Base-by-base conservation (phyloP, 306 rosid species). In the Trifolium pratense region DNA sequence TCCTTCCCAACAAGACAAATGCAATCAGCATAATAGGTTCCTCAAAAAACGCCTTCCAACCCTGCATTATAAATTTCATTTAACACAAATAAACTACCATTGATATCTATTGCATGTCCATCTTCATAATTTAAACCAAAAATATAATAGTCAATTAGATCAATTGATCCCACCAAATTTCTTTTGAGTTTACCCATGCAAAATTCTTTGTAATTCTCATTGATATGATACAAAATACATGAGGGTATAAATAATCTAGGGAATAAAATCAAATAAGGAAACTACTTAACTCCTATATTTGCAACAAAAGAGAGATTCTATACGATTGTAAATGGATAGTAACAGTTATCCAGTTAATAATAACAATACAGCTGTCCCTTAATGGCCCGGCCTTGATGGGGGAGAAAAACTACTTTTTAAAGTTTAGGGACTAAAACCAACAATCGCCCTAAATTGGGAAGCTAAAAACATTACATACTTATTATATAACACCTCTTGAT, bases 11-110 rank as follows among this genome's bases (percentile, higher is more conserved):
- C 86, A 93, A 87, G 74, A 93, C 97, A 60, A 93, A 93, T 78
- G 98, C 98, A 71, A 93, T 93, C 49, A 93, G 89, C 98, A 93
- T 93, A 56, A 93, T 91, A 61, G 98, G 98, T 68, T 93, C 98
- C 86, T 93, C 98, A 79, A 93, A 93, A 88, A 93, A 93, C 10
- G 97, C 87, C 88, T 88, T 91, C 98, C 98, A 93, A 25, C 98
- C 98, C 98, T 93, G 92, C 85, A 80, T 39, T 56, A 60, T 80
- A 52, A 86, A 68, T 21, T 40, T 34, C 68, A 77, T 55, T 80
- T 51, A 71, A 59, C 43, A 83, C 18, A 70, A 51, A 49, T 23
- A 68, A 66, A 51, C 77, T 80, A 43, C 64, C 18, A 68, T 70
- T 23, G 32, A 46, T 7, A 67, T 36, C 17, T 29, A 74, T 70